Evolutionary conservation across 1,284 basidiomycete species (phyloP).

Genomic region (Naganishia sp.): DNA sequence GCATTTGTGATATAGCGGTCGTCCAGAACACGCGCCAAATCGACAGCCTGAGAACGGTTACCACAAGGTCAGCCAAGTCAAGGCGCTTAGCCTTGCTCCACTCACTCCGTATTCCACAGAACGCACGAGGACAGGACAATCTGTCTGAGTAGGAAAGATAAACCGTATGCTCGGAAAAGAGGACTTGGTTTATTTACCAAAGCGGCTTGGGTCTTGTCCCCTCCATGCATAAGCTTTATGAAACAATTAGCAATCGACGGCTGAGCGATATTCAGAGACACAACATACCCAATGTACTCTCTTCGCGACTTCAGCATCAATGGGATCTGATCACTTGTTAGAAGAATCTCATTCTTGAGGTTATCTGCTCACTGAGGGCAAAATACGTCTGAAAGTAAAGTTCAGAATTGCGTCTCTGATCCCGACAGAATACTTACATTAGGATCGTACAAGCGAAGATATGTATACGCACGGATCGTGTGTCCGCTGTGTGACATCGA

Average conservation of each 20-base stretch:
- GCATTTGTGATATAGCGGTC: slow-evolving; percentile 19
- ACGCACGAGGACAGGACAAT: slow-evolving; percentile 15
- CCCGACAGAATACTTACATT: slow-evolving; percentile 2
- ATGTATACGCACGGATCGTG: not conserved
- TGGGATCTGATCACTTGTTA: slow-evolving; percentile 10
- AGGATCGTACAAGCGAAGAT: slow-evolving; percentile 25
- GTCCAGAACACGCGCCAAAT: slow-evolving; percentile 22
- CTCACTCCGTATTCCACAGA: slow-evolving; percentile 29
- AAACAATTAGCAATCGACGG: not conserved
- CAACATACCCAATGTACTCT: slow-evolving; percentile 28
- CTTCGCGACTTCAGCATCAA: slow-evolving; percentile 26
- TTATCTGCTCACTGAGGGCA: slow-evolving; percentile 15
- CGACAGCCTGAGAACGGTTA: slow-evolving; percentile 7
- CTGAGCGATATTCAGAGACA: not conserved
- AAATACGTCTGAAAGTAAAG: slow-evolving; percentile 12
- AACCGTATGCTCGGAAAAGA: not conserved
- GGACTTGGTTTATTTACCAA: slow-evolving; percentile 2
- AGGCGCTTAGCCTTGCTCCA: not conserved
- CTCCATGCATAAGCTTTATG: slow-evolving; percentile 26
- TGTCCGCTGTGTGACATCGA: slow-evolving; percentile 3
- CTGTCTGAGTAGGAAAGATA: not conserved
- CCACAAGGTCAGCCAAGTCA: not conserved
- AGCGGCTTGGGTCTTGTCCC: slow-evolving; percentile 20
- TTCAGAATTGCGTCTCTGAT: not conserved
- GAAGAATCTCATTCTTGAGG: not conserved